These are phyloP conservation scores for Coemansia sp. DNA, from an alignment of 192 early-diverging fungal species.

Conservation along the genomic window DNA sequence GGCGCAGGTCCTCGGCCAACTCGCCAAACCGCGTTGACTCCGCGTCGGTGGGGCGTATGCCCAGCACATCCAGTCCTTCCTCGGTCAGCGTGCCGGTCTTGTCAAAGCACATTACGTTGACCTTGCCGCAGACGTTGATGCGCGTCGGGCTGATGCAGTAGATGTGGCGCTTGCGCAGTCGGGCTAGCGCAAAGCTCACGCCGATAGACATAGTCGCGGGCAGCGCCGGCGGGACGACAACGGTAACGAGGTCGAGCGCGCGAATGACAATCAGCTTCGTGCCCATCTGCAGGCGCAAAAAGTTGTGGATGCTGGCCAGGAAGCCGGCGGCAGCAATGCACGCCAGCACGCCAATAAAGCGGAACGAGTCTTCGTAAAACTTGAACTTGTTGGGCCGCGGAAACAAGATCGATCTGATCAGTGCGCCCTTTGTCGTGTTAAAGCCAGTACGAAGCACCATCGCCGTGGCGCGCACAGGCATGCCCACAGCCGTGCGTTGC, in stretches of 20 bases:
- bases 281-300: constrained; percentile 73
- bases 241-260: constrained; percentile 95
- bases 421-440: constrained; percentile 93
- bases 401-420: constrained; percentile 94
- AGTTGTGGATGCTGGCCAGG: constrained; percentile 82
- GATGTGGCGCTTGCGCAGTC: constrained; percentile 75
- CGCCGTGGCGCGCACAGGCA: constrained; percentile 63
- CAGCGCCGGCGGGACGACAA: constrained; percentile 94
- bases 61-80: constrained; percentile 92
- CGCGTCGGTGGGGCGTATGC: constrained; percentile 66
- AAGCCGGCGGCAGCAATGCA: constrained; percentile 83
- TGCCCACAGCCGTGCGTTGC: constrained; percentile 38
- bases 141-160: constrained; percentile 91
- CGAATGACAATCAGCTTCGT: constrained; percentile 72
- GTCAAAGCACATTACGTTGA: constrained; percentile 97
- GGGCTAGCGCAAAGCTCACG: constrained; percentile 87
- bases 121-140: constrained; percentile 95
- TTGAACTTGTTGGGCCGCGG: constrained; percentile 95
- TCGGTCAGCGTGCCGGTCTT: constrained; percentile 98
- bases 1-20: constrained; percentile 47
- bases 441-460: constrained; percentile 91
- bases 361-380: constrained; percentile 96
- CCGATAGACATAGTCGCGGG: constrained; percentile 99
- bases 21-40: constrained; percentile 45
- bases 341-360: constrained; percentile 90